Evolutionary conservation across 371 early-diverging fungal species (phyloP).

Genomic region (Mortierella polycephala): DNA sequence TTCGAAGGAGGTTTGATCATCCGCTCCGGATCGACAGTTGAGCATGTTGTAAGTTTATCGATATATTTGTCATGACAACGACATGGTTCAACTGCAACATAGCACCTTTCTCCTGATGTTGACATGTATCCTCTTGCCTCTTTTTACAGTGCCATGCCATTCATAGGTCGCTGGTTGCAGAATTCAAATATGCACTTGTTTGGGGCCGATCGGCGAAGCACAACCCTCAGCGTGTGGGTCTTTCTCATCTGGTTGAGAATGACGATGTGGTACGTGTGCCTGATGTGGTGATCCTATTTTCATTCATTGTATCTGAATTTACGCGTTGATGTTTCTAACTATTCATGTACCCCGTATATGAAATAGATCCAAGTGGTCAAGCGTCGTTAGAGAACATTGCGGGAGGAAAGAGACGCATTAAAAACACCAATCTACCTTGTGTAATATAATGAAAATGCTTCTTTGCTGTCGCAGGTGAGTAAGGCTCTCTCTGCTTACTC

Average conservation of each 20-base stretch:
- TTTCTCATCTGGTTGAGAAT: constrained; percentile 93
- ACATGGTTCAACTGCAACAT: too few relatives aligned
- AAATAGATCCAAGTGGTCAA: constrained; percentile 42
- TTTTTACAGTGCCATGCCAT: constrained; percentile 84
- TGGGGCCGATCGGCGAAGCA: constrained; percentile 97
- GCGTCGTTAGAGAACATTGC: constrained; percentile 16
- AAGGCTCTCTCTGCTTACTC: too few relatives aligned
- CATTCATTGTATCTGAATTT: not conserved
- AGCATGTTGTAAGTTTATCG: constrained; percentile 78
- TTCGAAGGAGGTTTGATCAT: constrained; percentile 97
- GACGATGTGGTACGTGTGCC: constrained; percentile 95
- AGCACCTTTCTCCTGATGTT: too few relatives aligned
- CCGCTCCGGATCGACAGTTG: constrained; percentile 87
- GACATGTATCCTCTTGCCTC: not conserved
- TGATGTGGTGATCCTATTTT: not conserved
- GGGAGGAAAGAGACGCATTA: not conserved
- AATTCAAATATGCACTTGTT: constrained; percentile 96
- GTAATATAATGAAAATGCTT: too few relatives aligned
- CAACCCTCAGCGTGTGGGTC: constrained; percentile 96
- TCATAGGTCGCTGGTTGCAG: constrained; percentile 91
- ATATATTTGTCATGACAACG: not conserved
- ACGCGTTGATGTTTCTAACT: not conserved
- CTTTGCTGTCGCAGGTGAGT: too few relatives aligned
- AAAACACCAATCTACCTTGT: not conserved
- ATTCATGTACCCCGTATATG: not conserved